These are phyloP conservation scores for Fusarium sacchari DNA, from an alignment of 2,329 filamentous ascomycete genomes.

Conservation along the genomic window DNA sequence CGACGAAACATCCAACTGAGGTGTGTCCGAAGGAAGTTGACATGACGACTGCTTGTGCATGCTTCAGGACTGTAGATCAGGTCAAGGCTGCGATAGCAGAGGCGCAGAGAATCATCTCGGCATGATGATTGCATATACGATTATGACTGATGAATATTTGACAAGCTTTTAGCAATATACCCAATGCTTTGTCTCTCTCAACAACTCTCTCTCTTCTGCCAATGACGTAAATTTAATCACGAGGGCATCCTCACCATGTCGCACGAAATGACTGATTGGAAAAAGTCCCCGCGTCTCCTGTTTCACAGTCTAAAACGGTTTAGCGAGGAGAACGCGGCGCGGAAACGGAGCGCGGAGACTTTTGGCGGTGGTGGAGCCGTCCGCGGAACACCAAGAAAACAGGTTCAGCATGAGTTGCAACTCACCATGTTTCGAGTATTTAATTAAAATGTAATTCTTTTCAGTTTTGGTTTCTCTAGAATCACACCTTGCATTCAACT, in stretches of 20 bases:
- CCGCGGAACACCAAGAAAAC: neutral
- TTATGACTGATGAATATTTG: neutral
- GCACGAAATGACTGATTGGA: neutral
- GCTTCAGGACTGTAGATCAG: constrained; percentile 23
- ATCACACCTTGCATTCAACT: fast-evolving
- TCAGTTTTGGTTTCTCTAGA: fast-evolving
- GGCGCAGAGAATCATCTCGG: constrained; percentile 4
- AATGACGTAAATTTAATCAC: neutral
- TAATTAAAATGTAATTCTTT: neutral
- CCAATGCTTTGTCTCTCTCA: neutral
- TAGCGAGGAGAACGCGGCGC: neutral
- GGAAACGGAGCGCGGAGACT: constrained; percentile 17
- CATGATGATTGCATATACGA: neutral
- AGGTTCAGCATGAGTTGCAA: neutral
- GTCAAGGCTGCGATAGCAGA: constrained; percentile 10
- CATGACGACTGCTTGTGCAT: constrained; percentile 23
- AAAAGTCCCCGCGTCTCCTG: neutral
- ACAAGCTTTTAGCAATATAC: neutral
- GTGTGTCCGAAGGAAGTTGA: constrained; percentile 26
- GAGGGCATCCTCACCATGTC: neutral
- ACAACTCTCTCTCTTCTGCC: neutral
- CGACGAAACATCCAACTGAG: constrained; percentile 15
- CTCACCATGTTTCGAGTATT: neutral
- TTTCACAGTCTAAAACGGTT: neutral
- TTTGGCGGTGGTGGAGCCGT: neutral